Conservation (phyloP, 441 rosid species). For the Caryocar brasiliense region DNA sequence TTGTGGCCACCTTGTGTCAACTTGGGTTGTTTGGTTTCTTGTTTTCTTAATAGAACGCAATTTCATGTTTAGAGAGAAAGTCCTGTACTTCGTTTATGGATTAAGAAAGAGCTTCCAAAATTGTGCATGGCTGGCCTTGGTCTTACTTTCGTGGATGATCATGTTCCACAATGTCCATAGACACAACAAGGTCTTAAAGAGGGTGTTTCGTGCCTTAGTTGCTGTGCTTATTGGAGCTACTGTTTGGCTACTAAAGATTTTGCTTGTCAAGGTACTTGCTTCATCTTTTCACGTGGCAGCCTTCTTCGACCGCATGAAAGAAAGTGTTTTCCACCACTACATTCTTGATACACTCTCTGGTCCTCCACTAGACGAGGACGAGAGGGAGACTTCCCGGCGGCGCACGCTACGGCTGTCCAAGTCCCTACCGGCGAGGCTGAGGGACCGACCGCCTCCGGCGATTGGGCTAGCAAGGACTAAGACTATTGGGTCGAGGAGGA, state of each 20-base stretch:
- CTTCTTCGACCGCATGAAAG: slow-evolving; percentile 15
- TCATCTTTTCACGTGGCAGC: slow-evolving; percentile 18
- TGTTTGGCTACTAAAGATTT: slow-evolving; percentile 14
- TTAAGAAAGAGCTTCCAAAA: slow-evolving; percentile 19
- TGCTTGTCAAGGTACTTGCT: slow-evolving; percentile 19
- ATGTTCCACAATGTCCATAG: slow-evolving; percentile 10
- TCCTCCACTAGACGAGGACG: slow-evolving; percentile 7
- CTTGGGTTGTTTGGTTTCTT: slow-evolving; percentile 23
- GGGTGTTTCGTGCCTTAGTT: slow-evolving; percentile 8
- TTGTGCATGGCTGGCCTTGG: slow-evolving; percentile 17
- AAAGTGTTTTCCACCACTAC: slow-evolving; percentile 13
- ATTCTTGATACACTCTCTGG: slow-evolving; percentile 13
- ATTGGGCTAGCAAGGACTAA: background rate
- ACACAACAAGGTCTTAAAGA: background rate
- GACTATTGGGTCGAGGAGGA: slow-evolving; percentile 12
- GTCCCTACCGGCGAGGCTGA: slow-evolving; percentile 15
- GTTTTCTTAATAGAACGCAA: slow-evolving; percentile 27
- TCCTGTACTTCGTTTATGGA: slow-evolving; percentile 21
- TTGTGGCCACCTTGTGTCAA: slow-evolving; percentile 27
- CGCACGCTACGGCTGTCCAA: background rate
- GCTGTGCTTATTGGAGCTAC: slow-evolving; percentile 7
- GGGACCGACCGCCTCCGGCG: background rate
- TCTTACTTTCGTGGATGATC: slow-evolving; percentile 8
- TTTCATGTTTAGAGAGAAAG: slow-evolving; percentile 1
- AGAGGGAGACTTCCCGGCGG: background rate